Evolutionary conservation across 208 protist genomes (phyloP), one percentile per base, ranked within the genome.

Genomic region (Trypanosoma rangeli): DNA sequence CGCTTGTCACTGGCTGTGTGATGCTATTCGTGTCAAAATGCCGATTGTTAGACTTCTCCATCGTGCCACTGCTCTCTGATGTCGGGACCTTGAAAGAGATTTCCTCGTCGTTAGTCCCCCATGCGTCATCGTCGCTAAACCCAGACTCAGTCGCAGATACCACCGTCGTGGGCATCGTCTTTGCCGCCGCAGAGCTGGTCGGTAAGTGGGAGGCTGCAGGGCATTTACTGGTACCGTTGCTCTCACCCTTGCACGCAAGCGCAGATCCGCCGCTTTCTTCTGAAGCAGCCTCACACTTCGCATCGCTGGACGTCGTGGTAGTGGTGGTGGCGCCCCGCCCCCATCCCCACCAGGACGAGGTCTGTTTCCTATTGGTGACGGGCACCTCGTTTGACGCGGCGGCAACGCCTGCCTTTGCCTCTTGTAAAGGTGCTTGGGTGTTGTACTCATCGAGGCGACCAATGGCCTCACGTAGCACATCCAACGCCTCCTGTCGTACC

Each of bases 401-500:
- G 13, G 49, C 31, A 50, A 46, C 58, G 50, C 1, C 35, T 39
- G 18, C 16, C 18, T 46, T 26, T 54, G 33, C 13, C 28, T 33
- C 65, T 15, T 42, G 33, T 13, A 18, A 18, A 24, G 39, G 13
- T n/a, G 64, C 57, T 2, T 72, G 60, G 9, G 16, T 39, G 29
- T 70, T 20, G 42, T 71, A 52, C 24, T 24, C 57, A 5, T 72
- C 63, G 18, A 85, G 39, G 15, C 58, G 42, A 7, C n/a, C 33
- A 37, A 81, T 29, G 5, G 65, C 62, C 20, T 29, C 53, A 42
- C 56, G 74, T 9, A 94, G 24, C 15, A 89, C 64, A 20, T 66
- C 31, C 44, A 96, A 52, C 5, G 87, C 85, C 8, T 62, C 13
- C 39, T 71, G 63, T 48, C 89, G 69, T 28, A 92, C 80, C 68